Conservation (phyloP, 2,329 filamentous ascomycete genomes). For the Pseudofabraea citricarpa region DNA sequence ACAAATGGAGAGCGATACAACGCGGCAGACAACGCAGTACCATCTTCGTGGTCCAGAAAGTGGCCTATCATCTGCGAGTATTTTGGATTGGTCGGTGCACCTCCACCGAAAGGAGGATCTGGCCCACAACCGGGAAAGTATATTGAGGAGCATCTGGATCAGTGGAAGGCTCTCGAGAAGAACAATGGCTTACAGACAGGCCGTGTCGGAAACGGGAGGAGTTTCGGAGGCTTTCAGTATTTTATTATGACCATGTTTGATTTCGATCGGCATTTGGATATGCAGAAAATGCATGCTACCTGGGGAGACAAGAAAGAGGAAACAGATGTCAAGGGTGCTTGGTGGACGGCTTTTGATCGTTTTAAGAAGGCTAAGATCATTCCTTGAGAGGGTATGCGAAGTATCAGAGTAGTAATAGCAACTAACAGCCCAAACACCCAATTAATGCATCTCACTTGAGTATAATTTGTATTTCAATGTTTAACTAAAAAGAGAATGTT, state of each 20-base stretch:
- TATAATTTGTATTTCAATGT: too few relatives aligned
- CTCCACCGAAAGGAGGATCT: constrained; percentile 22
- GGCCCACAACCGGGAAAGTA: constrained; percentile 30
- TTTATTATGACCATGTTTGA: constrained; percentile 40
- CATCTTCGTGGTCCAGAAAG: constrained; percentile 35
- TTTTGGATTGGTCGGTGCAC: constrained; percentile 38
- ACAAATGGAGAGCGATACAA: constrained; percentile 36
- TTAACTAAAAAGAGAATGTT: too few relatives aligned
- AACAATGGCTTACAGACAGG: constrained; percentile 33
- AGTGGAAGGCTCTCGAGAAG: constrained; percentile 28
- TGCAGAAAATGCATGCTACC: constrained; percentile 36
- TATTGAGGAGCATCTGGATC: constrained; percentile 26
- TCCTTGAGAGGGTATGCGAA: constrained; percentile 16
- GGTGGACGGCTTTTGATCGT: constrained; percentile 37
- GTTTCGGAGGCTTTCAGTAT: constrained; percentile 35
- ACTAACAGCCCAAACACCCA: too few relatives aligned
- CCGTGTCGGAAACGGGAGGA: constrained; percentile 32
- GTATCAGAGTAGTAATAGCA: too few relatives aligned
- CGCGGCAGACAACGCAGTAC: constrained; percentile 33
- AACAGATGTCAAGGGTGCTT: constrained; percentile 28
- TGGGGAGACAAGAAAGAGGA: constrained; percentile 35
- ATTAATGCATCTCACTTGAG: too few relatives aligned
- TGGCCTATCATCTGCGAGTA: constrained; percentile 42
- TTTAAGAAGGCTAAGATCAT: constrained; percentile 39
- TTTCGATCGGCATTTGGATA: constrained; percentile 39